A percentile compares a stretch with the other conserved stretches of the same genome.
These are phyloP conservation scores for Termitomyces sp. DNA, from an alignment of 768 basidiomycete genomes.

Conservation along the genomic window DNA sequence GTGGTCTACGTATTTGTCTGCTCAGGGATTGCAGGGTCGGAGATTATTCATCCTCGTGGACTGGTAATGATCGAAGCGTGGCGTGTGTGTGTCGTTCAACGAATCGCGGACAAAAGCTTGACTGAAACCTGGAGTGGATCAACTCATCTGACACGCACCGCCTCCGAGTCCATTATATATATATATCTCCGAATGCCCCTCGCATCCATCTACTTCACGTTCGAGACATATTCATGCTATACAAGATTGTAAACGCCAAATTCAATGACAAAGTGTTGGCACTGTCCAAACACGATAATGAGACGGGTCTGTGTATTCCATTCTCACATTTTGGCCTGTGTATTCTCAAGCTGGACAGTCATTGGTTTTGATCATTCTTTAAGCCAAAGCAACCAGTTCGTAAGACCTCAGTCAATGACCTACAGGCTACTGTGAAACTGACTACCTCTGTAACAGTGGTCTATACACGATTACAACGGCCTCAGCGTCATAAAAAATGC, in stretches of 20 bases:
- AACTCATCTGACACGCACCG: not conserved
- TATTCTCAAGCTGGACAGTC: not conserved
- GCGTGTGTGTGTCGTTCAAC: not conserved
- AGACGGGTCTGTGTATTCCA: not conserved
- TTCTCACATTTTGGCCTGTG: not conserved
- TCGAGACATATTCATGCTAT: not conserved
- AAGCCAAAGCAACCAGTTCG: not conserved
- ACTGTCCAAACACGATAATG: slow-evolving; percentile 1
- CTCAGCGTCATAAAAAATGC: slow-evolving; percentile 5
- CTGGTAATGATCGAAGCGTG: not conserved
- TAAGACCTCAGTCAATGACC: not conserved
- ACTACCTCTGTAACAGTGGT: not conserved
- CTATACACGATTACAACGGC: slow-evolving; percentile 5
- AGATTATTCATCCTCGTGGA: too few relatives aligned
- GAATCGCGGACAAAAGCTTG: not conserved
- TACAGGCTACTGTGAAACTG: not conserved
- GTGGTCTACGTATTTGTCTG: too few relatives aligned
- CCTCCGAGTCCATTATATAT: not conserved
- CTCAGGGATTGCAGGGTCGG: too few relatives aligned
- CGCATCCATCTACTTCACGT: not conserved
- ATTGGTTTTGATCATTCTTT: not conserved
- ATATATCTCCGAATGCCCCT: not conserved
- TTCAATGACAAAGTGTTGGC: slow-evolving; percentile 6
- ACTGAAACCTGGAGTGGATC: not conserved
- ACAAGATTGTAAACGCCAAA: slow-evolving; percentile 8